Evolutionary conservation across 768 basidiomycete genomes (phyloP).

Genomic region (Pisolithus marmoratus): DNA sequence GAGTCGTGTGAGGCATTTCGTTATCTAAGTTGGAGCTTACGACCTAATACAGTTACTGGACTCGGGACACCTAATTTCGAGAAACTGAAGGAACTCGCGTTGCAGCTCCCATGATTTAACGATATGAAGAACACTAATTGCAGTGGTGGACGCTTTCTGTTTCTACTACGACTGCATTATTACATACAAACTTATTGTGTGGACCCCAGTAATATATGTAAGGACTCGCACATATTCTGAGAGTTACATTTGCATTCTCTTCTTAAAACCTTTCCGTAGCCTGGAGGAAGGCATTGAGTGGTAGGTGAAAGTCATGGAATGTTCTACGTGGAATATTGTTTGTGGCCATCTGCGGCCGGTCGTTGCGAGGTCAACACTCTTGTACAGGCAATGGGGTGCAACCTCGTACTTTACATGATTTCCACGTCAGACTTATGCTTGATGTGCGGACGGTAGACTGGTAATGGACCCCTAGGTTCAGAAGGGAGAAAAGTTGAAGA

Average conservation of each 20-base stretch:
- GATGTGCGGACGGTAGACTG: constrained; percentile 82
- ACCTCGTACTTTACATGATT: constrained; percentile 80
- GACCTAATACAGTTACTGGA: constrained; percentile 40
- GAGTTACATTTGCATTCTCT: constrained; percentile 76
- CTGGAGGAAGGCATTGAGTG: constrained; percentile 30
- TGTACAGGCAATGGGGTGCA: constrained; percentile 72
- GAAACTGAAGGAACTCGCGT: constrained; percentile 37
- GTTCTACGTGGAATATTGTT: constrained; percentile 72
- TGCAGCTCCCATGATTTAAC: constrained; percentile 3
- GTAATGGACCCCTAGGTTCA: background rate
- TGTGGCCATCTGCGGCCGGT: constrained; percentile 77
- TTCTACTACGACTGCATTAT: too few species aligned
- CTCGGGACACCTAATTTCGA: constrained; percentile 50
- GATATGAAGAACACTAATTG: too few species aligned
- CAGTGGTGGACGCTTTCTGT: too few species aligned
- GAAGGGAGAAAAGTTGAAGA: background rate
- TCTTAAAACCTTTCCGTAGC: constrained; percentile 98
- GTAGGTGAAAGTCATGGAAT: background rate
- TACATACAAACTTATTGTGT: too few species aligned
- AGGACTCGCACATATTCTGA: background rate
- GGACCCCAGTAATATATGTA: background rate
- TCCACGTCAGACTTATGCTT: constrained; percentile 83
- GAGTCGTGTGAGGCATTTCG: constrained; percentile 12
- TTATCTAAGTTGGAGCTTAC: constrained; percentile 6
- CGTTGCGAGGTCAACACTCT: constrained; percentile 35